phyloP scores from a whole-genome alignment of 805 yeast species.

The Kodamaea hsintzibuensis region DNA sequence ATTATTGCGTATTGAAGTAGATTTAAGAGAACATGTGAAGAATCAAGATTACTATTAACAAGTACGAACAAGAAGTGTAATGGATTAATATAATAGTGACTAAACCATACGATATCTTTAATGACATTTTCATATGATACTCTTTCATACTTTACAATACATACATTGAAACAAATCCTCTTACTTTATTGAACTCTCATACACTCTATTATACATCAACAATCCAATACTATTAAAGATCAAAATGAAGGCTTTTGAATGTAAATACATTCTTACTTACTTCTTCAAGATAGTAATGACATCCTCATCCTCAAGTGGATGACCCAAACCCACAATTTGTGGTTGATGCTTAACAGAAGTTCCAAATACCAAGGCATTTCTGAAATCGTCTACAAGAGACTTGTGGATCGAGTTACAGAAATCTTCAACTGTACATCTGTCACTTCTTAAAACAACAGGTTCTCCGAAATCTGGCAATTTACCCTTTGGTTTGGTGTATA shows the following conservation, averaged over 20 bases:
- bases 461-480: conserved; percentile 89
- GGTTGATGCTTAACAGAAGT: conserved; percentile 97
- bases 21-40: no score
- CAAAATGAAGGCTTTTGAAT: not conserved
- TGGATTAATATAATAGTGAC: no score
- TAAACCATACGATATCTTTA: no score
- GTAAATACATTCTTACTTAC: conserved; percentile 22
- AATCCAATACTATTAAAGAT: not conserved
- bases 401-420: conserved; percentile 97
- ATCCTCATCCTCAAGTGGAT: conserved; percentile 89
- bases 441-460: conserved; percentile 88
- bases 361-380: conserved; percentile 91
- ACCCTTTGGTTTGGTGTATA: conserved; percentile 97
- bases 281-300: conserved; percentile 93
- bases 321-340: conserved; percentile 88
- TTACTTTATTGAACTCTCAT: no score
- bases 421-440: conserved; percentile 85
- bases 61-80: no score
- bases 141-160: no score
- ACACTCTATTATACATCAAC: not conserved
- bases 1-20: no score
- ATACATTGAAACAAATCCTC: no score
- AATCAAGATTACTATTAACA: no score
- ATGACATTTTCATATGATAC: no score
- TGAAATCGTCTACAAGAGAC: conserved; percentile 88